Base-by-base conservation (phyloP, 2,329 filamentous ascomycete species). In the Colletotrichum higginsianum region DNA sequence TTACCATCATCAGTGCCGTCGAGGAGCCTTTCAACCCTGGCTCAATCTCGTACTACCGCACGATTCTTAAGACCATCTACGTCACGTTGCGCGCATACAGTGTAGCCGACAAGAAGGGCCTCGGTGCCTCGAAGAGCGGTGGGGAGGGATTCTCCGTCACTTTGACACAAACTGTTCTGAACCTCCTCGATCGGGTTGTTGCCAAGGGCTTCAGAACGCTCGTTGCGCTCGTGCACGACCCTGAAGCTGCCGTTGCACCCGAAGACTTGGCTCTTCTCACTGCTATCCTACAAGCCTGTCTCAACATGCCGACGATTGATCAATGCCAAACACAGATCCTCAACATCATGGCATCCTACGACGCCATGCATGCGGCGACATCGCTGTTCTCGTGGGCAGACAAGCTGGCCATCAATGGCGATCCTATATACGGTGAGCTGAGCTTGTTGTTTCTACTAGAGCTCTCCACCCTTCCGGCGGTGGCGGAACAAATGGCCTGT, bases 381-480 rank as follows among this genome's bases (percentile, higher is more conserved):
- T 94, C 93, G 44, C 87, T 99, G 6, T 98, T 96, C 82, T 98
- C 95, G 0, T 99, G 96, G 96, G 90, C 96, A 4, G 95, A 98
- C 80, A 91, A 92, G 75, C 87, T 98, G 30, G 89, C 92, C 0
- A 88, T 92, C 46, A 89, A 92, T 67, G 90, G 91, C 38, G 96
- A 98, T 78, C 96, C 96, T 0, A 86, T 98, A 40, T 98, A 98
- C 80, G 96, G 95, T 74, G 95, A 98, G 79, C 89, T 98, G n/a
- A 94, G 93, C 77, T 88, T 98, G 50, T 87, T 95, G 35, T 97
- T 98, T 81, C 87, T 99, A 16, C 90, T 98, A 26, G 94, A 97
- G 75, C 88, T 99, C 15, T 98, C 95, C 1, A 92, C 90, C 16
- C 87, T 98, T 16, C 93, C 93, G 0, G 83, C 90, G 21, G 87